Evolutionary conservation across 257 asterid genomes (phyloP).

Genomic region (Schizonepeta tenuifolia): DNA sequence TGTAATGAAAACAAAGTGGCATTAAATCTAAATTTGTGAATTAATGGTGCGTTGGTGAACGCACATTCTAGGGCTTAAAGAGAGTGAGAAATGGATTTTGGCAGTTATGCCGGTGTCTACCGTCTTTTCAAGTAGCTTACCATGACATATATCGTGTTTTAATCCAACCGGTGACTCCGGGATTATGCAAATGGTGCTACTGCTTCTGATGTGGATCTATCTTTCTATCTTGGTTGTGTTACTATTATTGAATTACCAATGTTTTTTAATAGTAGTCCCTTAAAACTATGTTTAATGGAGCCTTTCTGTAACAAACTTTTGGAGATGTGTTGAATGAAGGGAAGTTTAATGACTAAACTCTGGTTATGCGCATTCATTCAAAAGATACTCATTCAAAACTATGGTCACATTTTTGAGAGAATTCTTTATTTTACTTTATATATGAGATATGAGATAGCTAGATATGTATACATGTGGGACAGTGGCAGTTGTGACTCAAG

Average conservation of each 20-base stretch:
- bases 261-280: neutral
- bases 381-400: neutral
- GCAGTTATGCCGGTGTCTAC: neutral
- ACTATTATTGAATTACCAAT: neutral
- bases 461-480: neutral
- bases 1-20: neutral
- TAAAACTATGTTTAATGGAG: neutral
- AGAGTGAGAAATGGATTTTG: neutral
- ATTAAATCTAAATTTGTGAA: too few species aligned
- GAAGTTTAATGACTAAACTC: neutral
- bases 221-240: neutral
- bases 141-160: too few species aligned
- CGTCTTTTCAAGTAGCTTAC: too few species aligned
- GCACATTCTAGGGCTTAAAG: too few species aligned
- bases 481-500: slow-evolving; percentile 11
- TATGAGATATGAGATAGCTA: slow-evolving; percentile 19
- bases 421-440: neutral
- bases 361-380: slow-evolving; percentile 7
- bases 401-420: neutral
- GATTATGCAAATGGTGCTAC: neutral
- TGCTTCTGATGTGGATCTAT: slow-evolving; percentile 2
- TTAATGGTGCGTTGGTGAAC: too few species aligned
- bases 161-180: neutral
- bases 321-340: neutral
- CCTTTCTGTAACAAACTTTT: neutral